Conservation (phyloP, 163 green algal genomes). For the Trebouxia gelatinosa region DNA sequence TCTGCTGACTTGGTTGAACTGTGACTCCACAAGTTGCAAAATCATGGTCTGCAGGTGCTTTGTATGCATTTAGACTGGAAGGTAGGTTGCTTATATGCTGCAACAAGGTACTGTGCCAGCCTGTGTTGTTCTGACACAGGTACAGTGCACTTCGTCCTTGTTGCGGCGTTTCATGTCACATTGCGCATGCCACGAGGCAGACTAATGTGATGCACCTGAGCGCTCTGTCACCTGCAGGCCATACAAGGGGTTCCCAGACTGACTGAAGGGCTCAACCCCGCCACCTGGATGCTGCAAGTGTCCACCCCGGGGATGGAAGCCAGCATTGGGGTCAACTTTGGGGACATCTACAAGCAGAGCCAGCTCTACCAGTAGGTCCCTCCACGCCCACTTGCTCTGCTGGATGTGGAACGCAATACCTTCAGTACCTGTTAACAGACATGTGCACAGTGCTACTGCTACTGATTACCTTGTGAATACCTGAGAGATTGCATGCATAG, state of each 20-base stretch:
- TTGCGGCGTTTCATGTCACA: no score
- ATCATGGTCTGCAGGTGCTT: no score
- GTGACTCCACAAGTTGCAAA: no score
- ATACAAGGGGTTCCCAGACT: constrained; percentile 37
- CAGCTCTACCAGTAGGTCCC: neutral
- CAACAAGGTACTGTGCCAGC: no score
- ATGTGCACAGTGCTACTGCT: neutral
- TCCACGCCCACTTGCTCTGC: neutral
- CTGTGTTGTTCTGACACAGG: no score
- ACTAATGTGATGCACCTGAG: no score
- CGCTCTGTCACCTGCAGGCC: constrained; percentile 29
- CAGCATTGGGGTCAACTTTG: constrained; percentile 43
- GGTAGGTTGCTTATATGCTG: no score
- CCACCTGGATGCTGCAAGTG: constrained; percentile 48
- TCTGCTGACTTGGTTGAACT: no score
- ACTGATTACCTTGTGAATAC: neutral
- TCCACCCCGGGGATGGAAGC: constrained; percentile 40
- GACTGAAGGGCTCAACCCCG: constrained; percentile 41
- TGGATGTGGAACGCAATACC: neutral
- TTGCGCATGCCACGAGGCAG: no score
- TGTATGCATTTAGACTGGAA: no score
- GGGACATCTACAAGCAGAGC: constrained; percentile 30
- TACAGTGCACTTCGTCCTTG: no score
- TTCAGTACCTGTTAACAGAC: neutral
- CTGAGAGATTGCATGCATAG: neutral